Conservation (phyloP, 2,329 filamentous ascomycete species). For the Pezicula carpinea region DNA sequence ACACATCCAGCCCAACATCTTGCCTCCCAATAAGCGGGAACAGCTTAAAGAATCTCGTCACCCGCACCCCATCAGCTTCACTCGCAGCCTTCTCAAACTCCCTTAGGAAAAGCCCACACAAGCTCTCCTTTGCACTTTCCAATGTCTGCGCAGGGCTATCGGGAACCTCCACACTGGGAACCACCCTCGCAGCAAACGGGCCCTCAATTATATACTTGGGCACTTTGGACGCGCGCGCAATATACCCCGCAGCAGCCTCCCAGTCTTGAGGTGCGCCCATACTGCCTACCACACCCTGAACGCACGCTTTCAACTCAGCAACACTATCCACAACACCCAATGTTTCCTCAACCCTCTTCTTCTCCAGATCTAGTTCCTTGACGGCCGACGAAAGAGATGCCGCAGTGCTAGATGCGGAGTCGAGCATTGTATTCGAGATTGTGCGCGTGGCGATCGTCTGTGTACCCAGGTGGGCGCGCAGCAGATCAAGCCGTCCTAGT, state of each 20-base stretch:
- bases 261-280: slow-evolving; percentile 99
- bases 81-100: slow-evolving; percentile 92
- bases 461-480: slow-evolving; percentile 81
- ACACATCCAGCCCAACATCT: slow-evolving; percentile 88
- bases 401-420: slow-evolving; percentile 79
- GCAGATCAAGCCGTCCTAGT: slow-evolving; percentile 78
- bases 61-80: slow-evolving; percentile 81
- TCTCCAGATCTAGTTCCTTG: slow-evolving; percentile 83
- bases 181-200: slow-evolving; percentile 84
- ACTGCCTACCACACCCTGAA: slow-evolving; percentile 87
- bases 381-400: slow-evolving; percentile 82
- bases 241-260: slow-evolving; percentile 91
- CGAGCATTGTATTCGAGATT: slow-evolving; percentile 88
- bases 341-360: slow-evolving; percentile 85
- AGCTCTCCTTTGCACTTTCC: slow-evolving; percentile 78
- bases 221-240: slow-evolving; percentile 76
- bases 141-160: slow-evolving; percentile 86
- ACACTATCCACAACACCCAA: slow-evolving; percentile 93
- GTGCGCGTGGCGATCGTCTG: slow-evolving; percentile 79
- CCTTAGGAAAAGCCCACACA: slow-evolving; percentile 84
- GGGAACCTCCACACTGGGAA: slow-evolving; percentile 92
- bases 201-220: slow-evolving; percentile 77
- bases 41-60: slow-evolving; percentile 96
- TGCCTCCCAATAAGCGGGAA: slow-evolving; percentile 90
- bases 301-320: slow-evolving; percentile 92